These are phyloP conservation scores for Penicillium sp. DNA, from an alignment of 2,329 filamentous ascomycete species.

Conservation along the genomic window DNA sequence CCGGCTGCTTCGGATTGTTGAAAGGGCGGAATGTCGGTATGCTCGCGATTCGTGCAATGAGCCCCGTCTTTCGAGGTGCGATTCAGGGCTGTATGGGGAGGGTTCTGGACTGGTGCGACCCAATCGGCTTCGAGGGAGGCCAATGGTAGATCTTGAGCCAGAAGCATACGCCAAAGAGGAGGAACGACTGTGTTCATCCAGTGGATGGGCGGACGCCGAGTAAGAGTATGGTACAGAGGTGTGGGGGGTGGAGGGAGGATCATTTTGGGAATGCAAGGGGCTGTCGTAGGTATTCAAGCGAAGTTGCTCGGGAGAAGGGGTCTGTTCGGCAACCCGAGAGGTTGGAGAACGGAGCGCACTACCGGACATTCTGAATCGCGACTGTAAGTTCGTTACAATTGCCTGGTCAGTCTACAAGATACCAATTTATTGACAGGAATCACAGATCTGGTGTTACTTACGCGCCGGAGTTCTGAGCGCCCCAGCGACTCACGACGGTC, in stretches of 20 bases:
- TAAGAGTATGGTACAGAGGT: conserved; percentile 22
- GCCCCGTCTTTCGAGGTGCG: too few relatives aligned
- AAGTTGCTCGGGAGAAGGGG: conserved; percentile 32
- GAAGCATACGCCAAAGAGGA: conserved; percentile 26
- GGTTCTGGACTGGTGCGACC: conserved; percentile 31
- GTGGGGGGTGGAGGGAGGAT: conserved; percentile 25
- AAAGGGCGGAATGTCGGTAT: too few relatives aligned
- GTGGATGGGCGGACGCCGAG: conserved; percentile 33
- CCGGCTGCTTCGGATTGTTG: conserved; percentile 30
- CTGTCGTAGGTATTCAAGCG: conserved; percentile 26
- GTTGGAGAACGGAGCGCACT: too few relatives aligned
- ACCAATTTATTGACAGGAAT: too few relatives aligned
- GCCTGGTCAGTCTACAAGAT: too few relatives aligned
- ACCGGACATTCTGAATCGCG: too few relatives aligned
- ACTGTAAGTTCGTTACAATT: too few relatives aligned
- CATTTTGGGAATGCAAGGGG: conserved; percentile 31
- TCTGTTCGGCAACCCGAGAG: conserved; percentile 27
- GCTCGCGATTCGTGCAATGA: too few relatives aligned
- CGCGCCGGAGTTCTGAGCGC: conserved; percentile 33
- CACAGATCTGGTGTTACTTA: too few relatives aligned
- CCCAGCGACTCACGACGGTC: conserved; percentile 31
- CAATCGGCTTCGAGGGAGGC: conserved; percentile 30
- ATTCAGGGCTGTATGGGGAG: conserved; percentile 27
- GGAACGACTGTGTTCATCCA: conserved; percentile 31
- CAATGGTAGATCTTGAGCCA: conserved; percentile 32